A percentile compares a stretch with the other conserved stretches of the same genome.
Evolutionary conservation across 768 basidiomycete species (phyloP).

Genomic region (Boletus subparvulus): DNA sequence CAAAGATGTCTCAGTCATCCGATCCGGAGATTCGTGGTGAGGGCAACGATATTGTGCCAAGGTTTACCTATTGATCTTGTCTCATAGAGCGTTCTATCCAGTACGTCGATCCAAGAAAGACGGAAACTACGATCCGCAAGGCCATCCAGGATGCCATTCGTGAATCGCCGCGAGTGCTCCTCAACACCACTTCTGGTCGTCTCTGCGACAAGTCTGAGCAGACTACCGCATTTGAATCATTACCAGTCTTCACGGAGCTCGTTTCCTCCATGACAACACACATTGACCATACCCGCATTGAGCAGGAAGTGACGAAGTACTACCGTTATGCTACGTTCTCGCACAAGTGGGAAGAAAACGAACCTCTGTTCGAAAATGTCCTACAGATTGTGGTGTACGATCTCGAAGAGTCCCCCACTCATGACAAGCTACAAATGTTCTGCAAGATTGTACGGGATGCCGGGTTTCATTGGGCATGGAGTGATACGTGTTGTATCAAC

Average conservation of each 20-base stretch:
- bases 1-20: neutral
- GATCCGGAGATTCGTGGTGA: neutral
- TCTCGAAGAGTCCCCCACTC: too few species aligned
- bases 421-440: too few species aligned
- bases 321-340: too few species aligned
- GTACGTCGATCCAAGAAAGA: neutral
- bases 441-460: too few species aligned
- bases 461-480: too few species aligned
- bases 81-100: neutral
- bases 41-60: neutral
- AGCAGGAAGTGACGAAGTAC: too few species aligned
- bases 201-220: neutral
- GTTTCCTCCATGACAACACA: neutral
- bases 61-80: neutral
- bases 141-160: neutral
- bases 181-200: neutral
- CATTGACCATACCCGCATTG: too few species aligned
- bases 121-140: neutral
- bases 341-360: too few species aligned
- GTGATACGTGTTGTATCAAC: too few species aligned
- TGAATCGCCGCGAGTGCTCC: neutral
- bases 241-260: neutral
- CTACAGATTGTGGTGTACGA: too few species aligned
- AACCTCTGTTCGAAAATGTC: too few species aligned
- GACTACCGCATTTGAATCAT: neutral